Evolutionary conservation across 169 alveolate genomes (phyloP).

Genomic region (Babesia ovata): DNA sequence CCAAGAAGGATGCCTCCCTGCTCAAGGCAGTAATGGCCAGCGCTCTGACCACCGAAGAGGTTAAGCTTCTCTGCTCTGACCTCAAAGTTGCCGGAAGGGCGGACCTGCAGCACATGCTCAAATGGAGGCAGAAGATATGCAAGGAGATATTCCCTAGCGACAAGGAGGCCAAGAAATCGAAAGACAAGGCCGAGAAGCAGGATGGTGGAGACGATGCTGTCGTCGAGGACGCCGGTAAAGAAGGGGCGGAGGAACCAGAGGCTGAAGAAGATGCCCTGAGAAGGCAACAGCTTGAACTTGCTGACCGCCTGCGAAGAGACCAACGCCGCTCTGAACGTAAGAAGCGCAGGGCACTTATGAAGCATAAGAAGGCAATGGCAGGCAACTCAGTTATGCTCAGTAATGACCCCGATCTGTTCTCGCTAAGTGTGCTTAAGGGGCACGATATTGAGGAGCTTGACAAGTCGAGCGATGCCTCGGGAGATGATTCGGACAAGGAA

Average conservation of each 20-base stretch:
- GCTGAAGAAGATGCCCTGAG: constrained; percentile 56
- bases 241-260: constrained; percentile 51
- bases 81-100: constrained; percentile 86
- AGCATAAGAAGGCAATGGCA: constrained; percentile 39
- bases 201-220: constrained; percentile 42
- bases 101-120: constrained; percentile 81
- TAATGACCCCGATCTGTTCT: constrained; percentile 17
- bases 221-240: constrained; percentile 40
- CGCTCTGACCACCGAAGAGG: constrained; percentile 80
- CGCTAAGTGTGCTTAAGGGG: constrained; percentile 47
- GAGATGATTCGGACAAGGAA: background rate
- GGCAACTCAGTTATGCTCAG: constrained; percentile 16
- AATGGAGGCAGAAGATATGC: constrained; percentile 84
- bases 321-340: constrained; percentile 38
- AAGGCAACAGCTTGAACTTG: constrained; percentile 11
- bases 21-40: constrained; percentile 45
- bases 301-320: constrained; percentile 24
- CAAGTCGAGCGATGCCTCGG: constrained; percentile 2
- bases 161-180: constrained; percentile 6
- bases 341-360: constrained; percentile 36
- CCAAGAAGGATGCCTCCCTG: constrained; percentile 22
- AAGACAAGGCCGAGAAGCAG: constrained; percentile 12
- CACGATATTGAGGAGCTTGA: constrained; percentile 45
- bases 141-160: constrained; percentile 10
- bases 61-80: constrained; percentile 76